A percentile compares a stretch with the other conserved stretches of the same genome.
phyloP scores from a whole-genome alignment of 495 filamentous ascomycete species.

The Penicillium cataractarum region DNA sequence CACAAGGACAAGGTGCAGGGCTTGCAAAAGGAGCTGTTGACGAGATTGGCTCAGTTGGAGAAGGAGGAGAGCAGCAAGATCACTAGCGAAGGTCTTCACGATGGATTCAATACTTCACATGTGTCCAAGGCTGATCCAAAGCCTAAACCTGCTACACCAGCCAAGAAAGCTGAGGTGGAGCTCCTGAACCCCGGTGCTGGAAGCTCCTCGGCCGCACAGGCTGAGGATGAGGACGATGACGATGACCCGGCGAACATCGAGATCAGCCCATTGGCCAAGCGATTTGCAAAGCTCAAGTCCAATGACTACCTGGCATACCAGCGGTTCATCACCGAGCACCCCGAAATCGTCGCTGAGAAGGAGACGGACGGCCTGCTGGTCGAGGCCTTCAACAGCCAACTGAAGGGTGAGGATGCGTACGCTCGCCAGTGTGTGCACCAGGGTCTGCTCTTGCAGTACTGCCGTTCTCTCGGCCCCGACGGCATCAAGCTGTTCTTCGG shows the following conservation, averaged over 20 bases:
- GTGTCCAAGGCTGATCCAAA: conserved; percentile 65
- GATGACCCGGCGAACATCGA: conserved; percentile 74
- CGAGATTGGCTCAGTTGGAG: conserved; percentile 78
- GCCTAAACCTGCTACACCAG: conserved; percentile 35
- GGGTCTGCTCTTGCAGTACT: conserved; percentile 91
- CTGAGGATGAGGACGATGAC: conserved; percentile 60
- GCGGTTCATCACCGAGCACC: conserved; percentile 75
- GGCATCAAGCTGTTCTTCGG: conserved; percentile 95
- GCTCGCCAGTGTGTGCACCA: conserved; percentile 93
- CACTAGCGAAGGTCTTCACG: conserved; percentile 88
- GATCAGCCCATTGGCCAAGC: conserved; percentile 71
- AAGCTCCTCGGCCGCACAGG: conserved; percentile 54
- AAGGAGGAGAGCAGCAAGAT: conserved; percentile 88
- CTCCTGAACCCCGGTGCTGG: conserved; percentile 73
- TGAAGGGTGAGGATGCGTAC: conserved; percentile 72
- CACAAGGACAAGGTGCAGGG: conserved; percentile 77
- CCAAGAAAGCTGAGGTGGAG: conserved; percentile 61
- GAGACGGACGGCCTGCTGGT: conserved; percentile 91
- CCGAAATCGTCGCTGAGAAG: conserved; percentile 76
- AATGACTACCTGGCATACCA: conserved; percentile 73
- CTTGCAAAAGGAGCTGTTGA: conserved; percentile 72
- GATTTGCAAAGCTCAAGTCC: conserved; percentile 79
- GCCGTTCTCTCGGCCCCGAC: conserved; percentile 82
- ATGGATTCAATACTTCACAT: conserved; percentile 85
- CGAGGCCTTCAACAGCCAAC: conserved; percentile 85